Base-by-base conservation (phyloP, 768 basidiomycete genomes). In the Pleurotus salmoneostramineus region DNA sequence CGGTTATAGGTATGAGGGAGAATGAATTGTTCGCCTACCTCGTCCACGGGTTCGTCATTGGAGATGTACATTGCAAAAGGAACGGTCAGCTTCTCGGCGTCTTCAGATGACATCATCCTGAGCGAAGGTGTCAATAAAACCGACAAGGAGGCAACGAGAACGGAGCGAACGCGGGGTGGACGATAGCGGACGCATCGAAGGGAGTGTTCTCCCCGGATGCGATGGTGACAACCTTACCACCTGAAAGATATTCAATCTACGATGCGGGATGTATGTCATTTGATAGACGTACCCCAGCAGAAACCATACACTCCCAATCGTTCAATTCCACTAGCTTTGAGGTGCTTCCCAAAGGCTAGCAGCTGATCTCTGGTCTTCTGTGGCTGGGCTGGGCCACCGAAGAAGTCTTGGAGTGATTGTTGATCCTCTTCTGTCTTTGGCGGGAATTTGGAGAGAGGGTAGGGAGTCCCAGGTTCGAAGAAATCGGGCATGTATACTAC, bases 401-500 rank as follows among this genome's bases (percentile, higher is more conserved):
- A 87, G 71, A 87, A 88, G 45, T 74, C 73, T 63, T 84, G 79
- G 15, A 86, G 65, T 47, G 75, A 78, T 8, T 69, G 68, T 66
- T 83, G 82, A 48, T 82, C 77, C 62, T 79, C 70, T 45, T 81
- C 77, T 2, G 77, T 78, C 61, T 76, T 74, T 6, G 84, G 83
- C 4, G 85, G 85, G 67, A 78, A 84, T 54, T 77, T 72, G 17
- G 75, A 76, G 5, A 69, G 55, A 2, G 81, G 74, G 64, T 79
- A 84, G 1, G 85, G 76, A 40, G 68, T 66, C 32, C 79, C 68
- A 6, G 78, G 79, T 62, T 83, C 79, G 68, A 87, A 85, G 64
- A 87, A 83, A 67, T 87, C 85, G 31, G 85, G 87, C 82, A 87
- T 84, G 66, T 82, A 77, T 37, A 88, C 82, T 49, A 32, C 7